A percentile compares a stretch with the other conserved stretches of the same genome.
Evolutionary conservation across 768 basidiomycete species (phyloP).

Genomic region (Infundibulicybe gibba): DNA sequence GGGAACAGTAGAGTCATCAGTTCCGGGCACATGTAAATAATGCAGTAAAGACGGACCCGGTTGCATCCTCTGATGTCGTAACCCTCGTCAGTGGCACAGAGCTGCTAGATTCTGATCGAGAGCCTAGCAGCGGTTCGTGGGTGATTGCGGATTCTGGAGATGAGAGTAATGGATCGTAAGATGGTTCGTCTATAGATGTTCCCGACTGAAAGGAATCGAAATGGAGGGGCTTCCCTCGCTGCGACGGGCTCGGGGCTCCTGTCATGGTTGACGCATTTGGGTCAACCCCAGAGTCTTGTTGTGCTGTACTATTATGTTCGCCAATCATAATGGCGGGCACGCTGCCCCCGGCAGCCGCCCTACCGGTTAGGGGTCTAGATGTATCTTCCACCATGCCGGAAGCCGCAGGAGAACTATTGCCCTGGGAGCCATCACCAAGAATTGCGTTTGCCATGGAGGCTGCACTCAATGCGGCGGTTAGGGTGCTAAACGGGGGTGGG

Average conservation of each 20-base stretch:
- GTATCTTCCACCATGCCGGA: constrained; percentile 2
- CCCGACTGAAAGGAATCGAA: constrained; percentile 9
- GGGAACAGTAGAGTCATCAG: no score
- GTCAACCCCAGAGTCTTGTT: constrained; percentile 1
- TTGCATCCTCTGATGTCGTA: no score
- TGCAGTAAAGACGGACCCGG: no score
- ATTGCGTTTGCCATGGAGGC: constrained; percentile 44
- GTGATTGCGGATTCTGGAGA: constrained; percentile 38
- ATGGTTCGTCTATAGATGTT: constrained; percentile 13
- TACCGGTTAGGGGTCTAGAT: constrained; percentile 5
- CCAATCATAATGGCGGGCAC: constrained; percentile 19
- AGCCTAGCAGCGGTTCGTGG: constrained; percentile 33
- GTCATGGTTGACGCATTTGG: constrained; percentile 1
- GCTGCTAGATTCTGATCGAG: constrained; percentile 12
- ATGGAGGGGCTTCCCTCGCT: constrained; percentile 1
- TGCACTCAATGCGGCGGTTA: constrained; percentile 41
- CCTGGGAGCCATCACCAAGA: constrained; percentile 18
- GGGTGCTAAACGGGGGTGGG: constrained; percentile 40
- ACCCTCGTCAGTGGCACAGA: no score
- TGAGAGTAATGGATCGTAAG: constrained; percentile 42
- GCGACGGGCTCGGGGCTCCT: constrained; percentile 3
- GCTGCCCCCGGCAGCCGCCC: constrained; percentile 6
- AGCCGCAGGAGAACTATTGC: constrained; percentile 4
- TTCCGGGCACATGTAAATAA: no score
- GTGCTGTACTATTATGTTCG: no score